Evolutionary conservation across 345 rosid genomes (phyloP).

Genomic region (Eucalyptus cloeziana): DNA sequence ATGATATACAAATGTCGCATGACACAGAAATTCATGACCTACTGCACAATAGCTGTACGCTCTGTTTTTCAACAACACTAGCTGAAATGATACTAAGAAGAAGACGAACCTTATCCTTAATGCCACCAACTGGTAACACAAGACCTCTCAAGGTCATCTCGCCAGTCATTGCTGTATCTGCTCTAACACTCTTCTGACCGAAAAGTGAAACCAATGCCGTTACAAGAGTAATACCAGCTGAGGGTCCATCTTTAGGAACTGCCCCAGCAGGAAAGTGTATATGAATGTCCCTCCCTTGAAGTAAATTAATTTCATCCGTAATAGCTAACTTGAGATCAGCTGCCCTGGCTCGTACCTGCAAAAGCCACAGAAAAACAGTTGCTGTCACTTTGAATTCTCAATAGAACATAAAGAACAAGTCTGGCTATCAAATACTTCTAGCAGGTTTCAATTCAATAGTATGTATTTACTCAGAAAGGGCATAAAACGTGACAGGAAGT

Average conservation of each 20-base stretch:
- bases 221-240: conserved; percentile 96
- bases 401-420: background rate
- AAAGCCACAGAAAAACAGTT: background rate
- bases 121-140: conserved; percentile 93
- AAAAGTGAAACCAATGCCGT: conserved; percentile 90
- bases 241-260: conserved; percentile 97
- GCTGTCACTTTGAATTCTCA: background rate
- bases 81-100: background rate
- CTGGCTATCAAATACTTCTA: background rate
- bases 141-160: conserved; percentile 98
- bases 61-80: background rate
- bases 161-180: conserved; percentile 99
- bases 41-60: background rate
- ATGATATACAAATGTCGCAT: background rate
- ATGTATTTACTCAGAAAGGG: background rate
- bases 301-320: conserved; percentile 50
- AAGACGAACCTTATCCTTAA: conserved; percentile 76
- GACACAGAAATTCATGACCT: background rate
- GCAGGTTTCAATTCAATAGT: background rate
- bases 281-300: conserved; percentile 86
- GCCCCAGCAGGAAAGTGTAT: conserved; percentile 99
- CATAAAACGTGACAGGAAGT: background rate
- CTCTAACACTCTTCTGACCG: conserved; percentile 75
- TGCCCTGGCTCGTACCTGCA: conserved; percentile 90
- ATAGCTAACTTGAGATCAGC: conserved; percentile 63